phyloP scores from a whole-genome alignment of 1,284 basidiomycete genomes.

The Heterobasidion annosum region DNA sequence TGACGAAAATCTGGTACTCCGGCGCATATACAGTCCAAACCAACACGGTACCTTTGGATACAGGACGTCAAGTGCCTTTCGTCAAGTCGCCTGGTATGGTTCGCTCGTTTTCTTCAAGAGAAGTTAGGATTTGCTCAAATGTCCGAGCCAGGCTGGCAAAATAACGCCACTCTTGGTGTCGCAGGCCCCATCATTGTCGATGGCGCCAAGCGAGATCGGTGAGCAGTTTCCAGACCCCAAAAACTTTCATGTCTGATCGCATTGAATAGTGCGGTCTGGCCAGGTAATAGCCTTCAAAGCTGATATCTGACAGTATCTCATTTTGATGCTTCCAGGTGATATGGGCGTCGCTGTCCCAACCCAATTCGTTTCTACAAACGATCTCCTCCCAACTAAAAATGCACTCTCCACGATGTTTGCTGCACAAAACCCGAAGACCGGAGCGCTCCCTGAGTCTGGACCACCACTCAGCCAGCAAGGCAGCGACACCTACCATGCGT shows the following conservation, averaged over 20 bases:
- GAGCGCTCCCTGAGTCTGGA: slow-evolving; percentile 48
- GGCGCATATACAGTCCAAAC: slow-evolving; percentile 58
- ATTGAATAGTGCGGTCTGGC: slow-evolving; percentile 41
- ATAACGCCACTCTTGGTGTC: slow-evolving; percentile 46
- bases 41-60: slow-evolving; percentile 42
- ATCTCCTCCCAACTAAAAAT: slow-evolving; percentile 44
- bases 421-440: slow-evolving; percentile 38
- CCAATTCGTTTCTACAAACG: slow-evolving; percentile 51
- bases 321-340: slow-evolving; percentile 27
- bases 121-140: not conserved
- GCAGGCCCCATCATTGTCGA: slow-evolving; percentile 56
- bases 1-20: slow-evolving; percentile 56
- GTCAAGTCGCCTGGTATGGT: slow-evolving; percentile 25
- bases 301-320: not conserved
- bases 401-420: slow-evolving; percentile 53
- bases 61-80: slow-evolving; percentile 42
- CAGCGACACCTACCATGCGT: slow-evolving; percentile 32
- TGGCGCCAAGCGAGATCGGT: slow-evolving; percentile 53
- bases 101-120: not conserved
- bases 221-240: slow-evolving; percentile 4
- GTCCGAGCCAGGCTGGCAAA: slow-evolving; percentile 36
- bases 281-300: slow-evolving; percentile 23
- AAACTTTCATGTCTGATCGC: not conserved
- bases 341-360: slow-evolving; percentile 58
- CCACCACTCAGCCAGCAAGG: slow-evolving; percentile 46